These are phyloP conservation scores for Pseudoperonospora humuli DNA, from an alignment of 352 stramenopile genomes.

Conservation along the genomic window DNA sequence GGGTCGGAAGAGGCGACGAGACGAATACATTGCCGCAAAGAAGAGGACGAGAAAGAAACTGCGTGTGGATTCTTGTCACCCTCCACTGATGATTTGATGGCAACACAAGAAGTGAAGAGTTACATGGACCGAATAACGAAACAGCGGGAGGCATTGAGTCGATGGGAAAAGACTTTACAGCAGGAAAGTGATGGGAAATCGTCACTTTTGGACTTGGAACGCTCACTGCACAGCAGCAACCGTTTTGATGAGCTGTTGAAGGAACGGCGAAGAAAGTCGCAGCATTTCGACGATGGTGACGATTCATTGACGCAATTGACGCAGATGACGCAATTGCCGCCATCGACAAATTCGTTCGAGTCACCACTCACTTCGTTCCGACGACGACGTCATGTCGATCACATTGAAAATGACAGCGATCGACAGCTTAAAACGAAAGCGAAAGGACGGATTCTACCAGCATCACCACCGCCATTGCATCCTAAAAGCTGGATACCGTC, in stretches of 20 bases:
- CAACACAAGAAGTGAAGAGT: slow-evolving; percentile 43
- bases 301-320: slow-evolving; percentile 25
- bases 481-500: slow-evolving; percentile 8
- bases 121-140: slow-evolving; percentile 44
- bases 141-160: slow-evolving; percentile 37
- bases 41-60: neutral
- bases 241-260: slow-evolving; percentile 20
- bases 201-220: slow-evolving; percentile 19
- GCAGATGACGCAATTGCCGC: slow-evolving; percentile 27
- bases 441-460: slow-evolving; percentile 17
- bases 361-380: slow-evolving; percentile 27
- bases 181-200: slow-evolving; percentile 4
- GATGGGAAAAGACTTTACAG: slow-evolving; percentile 33
- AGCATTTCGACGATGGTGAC: slow-evolving; percentile 9
- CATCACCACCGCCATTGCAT: slow-evolving; percentile 12
- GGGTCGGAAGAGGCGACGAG: slow-evolving; percentile 3
- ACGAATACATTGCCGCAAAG: neutral
- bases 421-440: slow-evolving; percentile 6
- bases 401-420: slow-evolving; percentile 4
- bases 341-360: slow-evolving; percentile 20
- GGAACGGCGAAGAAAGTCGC: slow-evolving; percentile 12
- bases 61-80: neutral
- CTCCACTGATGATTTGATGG: slow-evolving; percentile 22
- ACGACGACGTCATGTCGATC: slow-evolving; percentile 1
- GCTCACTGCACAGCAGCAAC: slow-evolving; percentile 14